A percentile compares a stretch with the other conserved stretches of the same genome.
These are phyloP conservation scores for Clavariopsis aquatica DNA, from an alignment of 495 filamentous ascomycete species.

Conservation along the genomic window DNA sequence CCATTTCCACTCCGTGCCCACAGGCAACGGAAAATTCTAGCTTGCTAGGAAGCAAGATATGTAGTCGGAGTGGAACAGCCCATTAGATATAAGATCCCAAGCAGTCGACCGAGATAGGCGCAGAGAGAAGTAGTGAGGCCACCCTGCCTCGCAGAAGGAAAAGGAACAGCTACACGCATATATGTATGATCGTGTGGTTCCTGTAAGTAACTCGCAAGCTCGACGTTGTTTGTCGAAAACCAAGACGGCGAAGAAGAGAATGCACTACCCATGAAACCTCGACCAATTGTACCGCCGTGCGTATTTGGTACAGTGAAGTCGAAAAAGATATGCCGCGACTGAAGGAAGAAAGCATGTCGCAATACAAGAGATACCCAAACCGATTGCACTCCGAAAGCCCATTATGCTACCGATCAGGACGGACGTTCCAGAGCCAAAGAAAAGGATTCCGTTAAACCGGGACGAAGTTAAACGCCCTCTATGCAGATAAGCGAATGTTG, in stretches of 20 bases:
- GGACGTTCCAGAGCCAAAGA: neutral
- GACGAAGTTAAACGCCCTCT: neutral
- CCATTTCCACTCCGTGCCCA: neutral
- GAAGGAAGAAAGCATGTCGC: conserved; percentile 1
- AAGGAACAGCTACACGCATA: conserved; percentile 13
- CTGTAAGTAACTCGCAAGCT: neutral
- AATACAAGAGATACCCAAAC: conserved; percentile 11
- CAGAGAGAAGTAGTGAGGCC: conserved; percentile 1
- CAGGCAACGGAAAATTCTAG: conserved; percentile 1
- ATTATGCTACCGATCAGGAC: neutral
- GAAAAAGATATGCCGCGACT: conserved; percentile 1
- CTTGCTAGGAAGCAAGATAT: neutral
- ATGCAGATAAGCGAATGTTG: conserved; percentile 7
- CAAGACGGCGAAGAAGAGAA: conserved; percentile 4
- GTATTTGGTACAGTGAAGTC: conserved; percentile 13
- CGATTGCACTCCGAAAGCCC: conserved; percentile 5
- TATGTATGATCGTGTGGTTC: conserved; percentile 8
- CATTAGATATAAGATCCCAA: neutral
- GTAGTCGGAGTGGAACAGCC: conserved; percentile 4
- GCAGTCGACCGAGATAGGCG: neutral
- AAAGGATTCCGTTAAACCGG: neutral
- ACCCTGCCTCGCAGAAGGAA: conserved; percentile 4
- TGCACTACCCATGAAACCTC: neutral
- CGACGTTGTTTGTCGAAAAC: neutral
- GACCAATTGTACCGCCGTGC: neutral